Evolutionary conservation across 2,329 filamentous ascomycete genomes (phyloP).

Genomic region (Botrytis aclada): DNA sequence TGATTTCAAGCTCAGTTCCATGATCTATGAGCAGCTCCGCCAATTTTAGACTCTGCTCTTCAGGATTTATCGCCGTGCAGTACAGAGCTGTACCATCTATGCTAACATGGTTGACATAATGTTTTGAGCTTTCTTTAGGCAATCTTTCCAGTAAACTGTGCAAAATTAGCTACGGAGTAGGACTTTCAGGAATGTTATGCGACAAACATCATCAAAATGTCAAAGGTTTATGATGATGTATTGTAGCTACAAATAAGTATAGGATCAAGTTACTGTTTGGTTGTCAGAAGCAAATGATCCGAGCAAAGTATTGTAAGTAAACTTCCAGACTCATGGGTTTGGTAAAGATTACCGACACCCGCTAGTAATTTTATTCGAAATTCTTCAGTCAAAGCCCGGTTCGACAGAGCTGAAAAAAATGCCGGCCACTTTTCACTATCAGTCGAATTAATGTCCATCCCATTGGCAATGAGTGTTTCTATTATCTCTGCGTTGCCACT

Average conservation of each 20-base stretch:
- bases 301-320: not conserved
- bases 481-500: not conserved
- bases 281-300: fast-evolving
- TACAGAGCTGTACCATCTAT: not conserved
- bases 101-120: not conserved
- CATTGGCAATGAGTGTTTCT: not conserved
- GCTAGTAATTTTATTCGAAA: not conserved
- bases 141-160: not conserved
- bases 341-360: no score
- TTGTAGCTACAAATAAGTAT: not conserved
- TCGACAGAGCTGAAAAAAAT: not conserved
- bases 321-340: fast-evolving
- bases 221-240: not conserved
- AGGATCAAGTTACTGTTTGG: not conserved
- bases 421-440: not conserved
- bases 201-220: not conserved
- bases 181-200: not conserved
- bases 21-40: not conserved
- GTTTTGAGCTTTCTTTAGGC: no score
- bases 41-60: not conserved
- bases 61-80: not conserved
- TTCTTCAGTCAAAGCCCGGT: not conserved
- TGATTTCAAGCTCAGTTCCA: not conserved
- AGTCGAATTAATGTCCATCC: not conserved
- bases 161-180: not conserved